Base-by-base conservation (phyloP, 129 eudicot species). In the Deinandra increscens region DNA sequence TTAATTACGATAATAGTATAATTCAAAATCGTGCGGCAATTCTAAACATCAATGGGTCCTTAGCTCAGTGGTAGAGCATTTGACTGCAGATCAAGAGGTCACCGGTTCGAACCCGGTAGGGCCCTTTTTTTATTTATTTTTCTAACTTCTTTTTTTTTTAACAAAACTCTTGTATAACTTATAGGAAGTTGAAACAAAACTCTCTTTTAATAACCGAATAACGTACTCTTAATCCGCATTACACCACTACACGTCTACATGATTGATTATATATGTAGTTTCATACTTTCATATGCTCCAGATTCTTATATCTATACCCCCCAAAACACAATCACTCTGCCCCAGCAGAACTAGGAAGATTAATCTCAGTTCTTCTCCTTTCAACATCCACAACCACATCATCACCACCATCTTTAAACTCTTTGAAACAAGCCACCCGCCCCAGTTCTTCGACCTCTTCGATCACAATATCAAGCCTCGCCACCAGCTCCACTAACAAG, bases 51-150 rank as follows among this genome's bases (percentile, higher is more conserved):
- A n/a, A 46, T 1, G 96, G 97, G 95, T 91, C 89, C 83, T 86
- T 88, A 86, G 96, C 96, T 92, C 96, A 88, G 98, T 88, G 87
- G 97, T 88, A 91, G 95, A 91, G 96, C 95, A 88, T 82, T 91
- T 78, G 95, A 91, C 89, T 91, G 95, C 95, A 91, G 98, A 91
- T 91, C 95, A 84, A 86, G 83, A 88, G 95, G 98, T 88, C 98
- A 86, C 87, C 86, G 89, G 96, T 91, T 91, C 91, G 89, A 88
- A 88, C 86, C 91, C 87, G 89, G 89, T 88, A 86, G 95, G 89
- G 98, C 96, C 96, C 94, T 88, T 10, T 9, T 23, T 55, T 1
- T n/a, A n/a, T 26, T 26, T 26, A 26, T 26, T 26, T 26, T 26
- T 26, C 1, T 3, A 26, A 26, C 31, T n/a, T n/a, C 31, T 26